phyloP scores from a whole-genome alignment of 2,329 filamentous ascomycete genomes.

The Sporothrix euskadiensis region DNA sequence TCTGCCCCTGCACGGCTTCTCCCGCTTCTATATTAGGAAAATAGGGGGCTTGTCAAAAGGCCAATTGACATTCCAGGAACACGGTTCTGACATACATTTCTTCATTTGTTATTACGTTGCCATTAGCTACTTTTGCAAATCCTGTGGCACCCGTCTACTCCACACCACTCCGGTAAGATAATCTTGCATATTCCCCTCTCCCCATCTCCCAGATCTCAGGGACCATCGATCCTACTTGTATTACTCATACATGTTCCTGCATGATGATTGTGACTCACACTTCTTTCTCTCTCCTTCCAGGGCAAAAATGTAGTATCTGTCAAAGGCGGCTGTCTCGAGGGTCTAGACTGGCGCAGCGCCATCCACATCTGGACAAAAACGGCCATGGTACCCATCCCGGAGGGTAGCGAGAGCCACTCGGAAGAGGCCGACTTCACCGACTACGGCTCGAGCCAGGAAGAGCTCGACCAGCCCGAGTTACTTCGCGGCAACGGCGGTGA shows the following conservation, averaged over 20 bases:
- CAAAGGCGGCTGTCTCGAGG: conserved; percentile 67
- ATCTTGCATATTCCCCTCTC: neutral
- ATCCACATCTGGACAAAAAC: conserved; percentile 69
- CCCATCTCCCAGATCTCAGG: neutral
- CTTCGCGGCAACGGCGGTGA: conserved; percentile 26
- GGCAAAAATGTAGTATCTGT: conserved; percentile 62
- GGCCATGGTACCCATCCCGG: conserved; percentile 68
- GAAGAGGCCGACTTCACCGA: conserved; percentile 52
- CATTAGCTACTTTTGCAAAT: conserved; percentile 63
- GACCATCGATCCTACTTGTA: neutral
- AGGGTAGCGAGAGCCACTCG: conserved; percentile 58
- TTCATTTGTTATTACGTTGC: conserved; percentile 3
- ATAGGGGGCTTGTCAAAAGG: too few species aligned
- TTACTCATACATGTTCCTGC: neutral
- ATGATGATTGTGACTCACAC: neutral
- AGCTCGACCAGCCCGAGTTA: conserved; percentile 48
- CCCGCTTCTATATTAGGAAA: neutral
- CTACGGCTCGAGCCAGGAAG: conserved; percentile 48
- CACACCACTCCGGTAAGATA: conserved; percentile 53
- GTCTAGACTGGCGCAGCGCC: conserved; percentile 60
- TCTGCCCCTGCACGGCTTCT: neutral
- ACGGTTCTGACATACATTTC: neutral
- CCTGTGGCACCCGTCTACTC: conserved; percentile 65
- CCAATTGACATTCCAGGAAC: neutral
- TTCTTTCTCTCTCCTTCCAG: conserved; percentile 37